phyloP scores from a whole-genome alignment of 768 basidiomycete genomes.

The Tulasnella sp. region DNA sequence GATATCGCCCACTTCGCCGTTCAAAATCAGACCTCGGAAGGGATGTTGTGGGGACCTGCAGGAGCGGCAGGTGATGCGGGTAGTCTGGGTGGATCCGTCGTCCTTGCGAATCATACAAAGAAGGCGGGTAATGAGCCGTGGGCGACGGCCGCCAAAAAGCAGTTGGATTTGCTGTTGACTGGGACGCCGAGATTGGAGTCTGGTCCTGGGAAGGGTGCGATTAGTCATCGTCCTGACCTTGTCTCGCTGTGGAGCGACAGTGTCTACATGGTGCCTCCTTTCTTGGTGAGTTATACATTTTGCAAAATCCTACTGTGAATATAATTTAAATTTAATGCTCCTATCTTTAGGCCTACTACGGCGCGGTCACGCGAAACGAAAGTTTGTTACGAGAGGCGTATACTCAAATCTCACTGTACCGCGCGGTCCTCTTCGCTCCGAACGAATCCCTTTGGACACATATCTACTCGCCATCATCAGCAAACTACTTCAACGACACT shows the following conservation, averaged over 20 bases:
- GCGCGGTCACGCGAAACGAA: conserved; percentile 13
- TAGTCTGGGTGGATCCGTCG: conserved; percentile 16
- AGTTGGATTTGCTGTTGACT: conserved; percentile 22
- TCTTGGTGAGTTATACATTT: conserved; percentile 16
- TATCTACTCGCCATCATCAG: conserved; percentile 16
- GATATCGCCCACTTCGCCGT: conserved; percentile 14
- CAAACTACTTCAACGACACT: conserved; percentile 12
- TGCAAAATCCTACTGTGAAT: background rate
- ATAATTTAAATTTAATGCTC: background rate
- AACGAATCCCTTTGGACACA: conserved; percentile 22
- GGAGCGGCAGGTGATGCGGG: conserved; percentile 24
- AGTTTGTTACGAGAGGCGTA: background rate
- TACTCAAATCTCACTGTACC: background rate
- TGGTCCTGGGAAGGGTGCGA: conserved; percentile 19
- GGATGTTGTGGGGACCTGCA: conserved; percentile 18
- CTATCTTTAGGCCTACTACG: conserved; percentile 24
- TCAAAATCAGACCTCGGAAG: background rate
- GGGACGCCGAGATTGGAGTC: conserved; percentile 16
- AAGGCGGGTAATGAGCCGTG: conserved; percentile 5
- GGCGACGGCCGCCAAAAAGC: conserved; percentile 13
- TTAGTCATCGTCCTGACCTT: conserved; percentile 24
- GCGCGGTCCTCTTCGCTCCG: conserved; percentile 17
- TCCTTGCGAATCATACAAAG: conserved; percentile 14
- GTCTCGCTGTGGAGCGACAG: conserved; percentile 19
- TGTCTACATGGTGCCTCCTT: conserved; percentile 20